phyloP scores from a whole-genome alignment of 2,329 filamentous ascomycete species.

The Aschersonia sp. region DNA sequence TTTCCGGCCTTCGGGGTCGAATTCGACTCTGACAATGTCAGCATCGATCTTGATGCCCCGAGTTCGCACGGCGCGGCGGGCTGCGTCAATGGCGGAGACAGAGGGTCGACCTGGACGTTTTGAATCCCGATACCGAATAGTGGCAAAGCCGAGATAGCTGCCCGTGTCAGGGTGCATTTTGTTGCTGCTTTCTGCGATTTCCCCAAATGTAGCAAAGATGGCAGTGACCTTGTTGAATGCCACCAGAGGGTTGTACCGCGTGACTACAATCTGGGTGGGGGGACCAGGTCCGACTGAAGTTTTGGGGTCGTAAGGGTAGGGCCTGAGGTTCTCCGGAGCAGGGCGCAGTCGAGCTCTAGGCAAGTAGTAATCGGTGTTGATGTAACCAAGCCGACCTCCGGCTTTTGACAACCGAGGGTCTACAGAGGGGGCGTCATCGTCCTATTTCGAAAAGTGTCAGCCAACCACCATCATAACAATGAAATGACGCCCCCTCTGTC shows the following conservation, averaged over 20 bases:
- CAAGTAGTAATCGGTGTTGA: slow-evolving; percentile 55
- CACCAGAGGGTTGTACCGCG: slow-evolving; percentile 87
- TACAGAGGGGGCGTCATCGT: slow-evolving; percentile 63
- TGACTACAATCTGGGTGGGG: slow-evolving; percentile 80
- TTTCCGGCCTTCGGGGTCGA: slow-evolving; percentile 76
- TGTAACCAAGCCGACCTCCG: slow-evolving; percentile 49
- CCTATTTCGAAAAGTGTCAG: slow-evolving; percentile 48
- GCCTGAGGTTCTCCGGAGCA: slow-evolving; percentile 65
- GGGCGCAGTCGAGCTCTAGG: slow-evolving; percentile 57
- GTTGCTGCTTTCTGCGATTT: slow-evolving; percentile 82
- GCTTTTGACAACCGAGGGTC: slow-evolving; percentile 67
- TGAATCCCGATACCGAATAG: slow-evolving; percentile 74
- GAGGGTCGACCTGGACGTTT: slow-evolving; percentile 27
- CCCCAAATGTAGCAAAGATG: slow-evolving; percentile 68
- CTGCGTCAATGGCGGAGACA: slow-evolving; percentile 63
- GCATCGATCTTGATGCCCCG: slow-evolving; percentile 70
- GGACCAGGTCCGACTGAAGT: slow-evolving; percentile 82
- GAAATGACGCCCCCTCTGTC: slow-evolving; percentile 43
- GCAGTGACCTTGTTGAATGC: slow-evolving; percentile 64
- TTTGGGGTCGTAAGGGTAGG: slow-evolving; percentile 67
- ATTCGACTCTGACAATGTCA: slow-evolving; percentile 65
- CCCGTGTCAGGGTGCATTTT: slow-evolving; percentile 92
- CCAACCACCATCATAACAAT: slow-evolving; percentile 24
- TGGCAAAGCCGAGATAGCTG: slow-evolving; percentile 85
- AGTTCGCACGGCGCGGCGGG: slow-evolving; percentile 63